phyloP scores from a whole-genome alignment of 768 basidiomycete species.

The Galerina marginata region DNA sequence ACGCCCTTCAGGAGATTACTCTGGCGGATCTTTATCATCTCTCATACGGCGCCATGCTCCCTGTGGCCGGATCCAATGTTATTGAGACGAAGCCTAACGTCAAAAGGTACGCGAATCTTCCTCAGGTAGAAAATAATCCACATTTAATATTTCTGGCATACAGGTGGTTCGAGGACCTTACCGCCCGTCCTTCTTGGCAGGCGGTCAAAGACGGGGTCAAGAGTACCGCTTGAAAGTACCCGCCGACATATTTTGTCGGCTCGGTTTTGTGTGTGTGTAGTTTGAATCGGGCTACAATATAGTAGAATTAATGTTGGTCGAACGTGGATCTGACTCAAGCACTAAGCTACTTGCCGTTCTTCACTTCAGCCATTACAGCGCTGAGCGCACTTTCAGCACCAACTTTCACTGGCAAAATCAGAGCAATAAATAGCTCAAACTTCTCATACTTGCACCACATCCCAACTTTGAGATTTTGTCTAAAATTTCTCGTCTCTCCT shows the following conservation, averaged over 20 bases:
- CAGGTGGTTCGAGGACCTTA: slow-evolving; percentile 19
- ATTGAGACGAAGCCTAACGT: slow-evolving; percentile 52
- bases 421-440: neutral
- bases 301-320: too few species aligned
- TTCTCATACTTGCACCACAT: neutral
- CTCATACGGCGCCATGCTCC: slow-evolving; percentile 41
- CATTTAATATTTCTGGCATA: neutral
- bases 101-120: slow-evolving; percentile 33
- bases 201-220: slow-evolving; percentile 12
- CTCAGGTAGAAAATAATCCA: too few species aligned
- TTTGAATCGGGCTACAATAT: too few species aligned
- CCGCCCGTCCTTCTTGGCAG: slow-evolving; percentile 18
- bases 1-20: slow-evolving; percentile 40
- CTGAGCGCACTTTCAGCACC: neutral
- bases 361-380: too few species aligned
- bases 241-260: too few species aligned
- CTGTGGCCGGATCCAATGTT: slow-evolving; percentile 32
- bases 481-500: too few species aligned
- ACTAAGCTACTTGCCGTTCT: too few species aligned
- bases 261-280: too few species aligned
- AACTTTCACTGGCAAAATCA: neutral
- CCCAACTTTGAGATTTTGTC: too few species aligned
- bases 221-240: too few species aligned
- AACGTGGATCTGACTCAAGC: too few species aligned
- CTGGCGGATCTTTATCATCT: slow-evolving; percentile 57